Percentiles rank a stretch among this genome's conserved stretches.
phyloP scores from a whole-genome alignment of 768 basidiomycete species.

The Cyclocybe cylindracea region DNA sequence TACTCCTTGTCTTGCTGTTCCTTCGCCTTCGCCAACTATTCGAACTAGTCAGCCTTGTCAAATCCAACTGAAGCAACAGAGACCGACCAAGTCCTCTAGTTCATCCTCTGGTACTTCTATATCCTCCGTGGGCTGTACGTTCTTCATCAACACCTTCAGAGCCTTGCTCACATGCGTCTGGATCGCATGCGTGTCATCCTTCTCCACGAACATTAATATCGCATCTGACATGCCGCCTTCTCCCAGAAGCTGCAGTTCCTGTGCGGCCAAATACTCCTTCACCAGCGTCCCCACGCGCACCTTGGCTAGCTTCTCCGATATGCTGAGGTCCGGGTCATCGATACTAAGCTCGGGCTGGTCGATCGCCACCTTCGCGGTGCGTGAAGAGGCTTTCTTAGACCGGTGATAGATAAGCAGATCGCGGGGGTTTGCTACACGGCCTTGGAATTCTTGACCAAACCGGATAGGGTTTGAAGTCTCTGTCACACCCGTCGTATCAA shows the following conservation, averaged over 20 bases:
- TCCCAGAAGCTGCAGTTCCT: constrained; percentile 89
- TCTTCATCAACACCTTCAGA: constrained; percentile 64
- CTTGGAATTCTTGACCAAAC: constrained; percentile 94
- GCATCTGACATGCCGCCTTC: constrained; percentile 93
- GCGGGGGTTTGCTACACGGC: constrained; percentile 89
- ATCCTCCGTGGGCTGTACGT: constrained; percentile 64
- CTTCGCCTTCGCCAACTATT: constrained; percentile 69
- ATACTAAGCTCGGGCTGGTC: constrained; percentile 83
- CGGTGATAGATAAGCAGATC: constrained; percentile 92
- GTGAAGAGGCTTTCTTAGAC: constrained; percentile 60
- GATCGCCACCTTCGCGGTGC: constrained; percentile 58
- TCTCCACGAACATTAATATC: constrained; percentile 94
- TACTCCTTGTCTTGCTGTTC: constrained; percentile 69
- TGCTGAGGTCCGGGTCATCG: constrained; percentile 68
- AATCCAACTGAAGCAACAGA: background rate
- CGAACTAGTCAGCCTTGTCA: background rate
- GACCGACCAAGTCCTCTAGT: constrained; percentile 69
- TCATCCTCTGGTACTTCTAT: constrained; percentile 62
- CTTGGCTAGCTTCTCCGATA: constrained; percentile 74
- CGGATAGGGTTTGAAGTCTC: constrained; percentile 96
- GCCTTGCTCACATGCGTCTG: constrained; percentile 71
- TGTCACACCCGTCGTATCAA: constrained; percentile 88
- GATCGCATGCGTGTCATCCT: constrained; percentile 95
- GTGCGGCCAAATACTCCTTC: constrained; percentile 87
- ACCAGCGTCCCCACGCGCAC: constrained; percentile 90